A percentile compares a stretch with the other conserved stretches of the same genome.
Conservation (phyloP, 2,329 filamentous ascomycete species). For the Plectosphaerella cucumerina region DNA sequence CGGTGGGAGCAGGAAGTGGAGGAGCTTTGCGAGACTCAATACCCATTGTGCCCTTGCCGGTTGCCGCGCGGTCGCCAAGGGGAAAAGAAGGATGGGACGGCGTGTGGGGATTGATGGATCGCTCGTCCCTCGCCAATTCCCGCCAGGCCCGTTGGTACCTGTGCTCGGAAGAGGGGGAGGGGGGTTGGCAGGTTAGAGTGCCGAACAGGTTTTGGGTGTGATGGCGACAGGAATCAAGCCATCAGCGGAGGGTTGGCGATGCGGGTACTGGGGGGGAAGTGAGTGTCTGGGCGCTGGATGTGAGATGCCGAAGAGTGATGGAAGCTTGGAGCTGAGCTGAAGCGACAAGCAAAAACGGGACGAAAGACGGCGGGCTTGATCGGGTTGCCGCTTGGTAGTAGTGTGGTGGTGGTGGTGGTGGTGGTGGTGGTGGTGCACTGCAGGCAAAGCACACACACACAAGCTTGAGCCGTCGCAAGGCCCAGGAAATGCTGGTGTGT, state of each 20-base stretch:
- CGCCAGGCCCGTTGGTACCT: constrained; percentile 8
- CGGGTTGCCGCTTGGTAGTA: no score
- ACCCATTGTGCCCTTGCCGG: constrained; percentile 39
- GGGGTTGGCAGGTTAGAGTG: background rate
- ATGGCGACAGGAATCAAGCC: background rate
- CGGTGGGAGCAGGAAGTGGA: constrained; percentile 75
- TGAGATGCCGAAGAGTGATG: background rate
- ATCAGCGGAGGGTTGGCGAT: background rate
- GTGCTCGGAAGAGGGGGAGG: constrained; percentile 1
- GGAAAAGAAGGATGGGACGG: constrained; percentile 1
- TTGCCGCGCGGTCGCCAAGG: constrained; percentile 11
- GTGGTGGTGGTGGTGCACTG: no score
- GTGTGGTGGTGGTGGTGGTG: no score
- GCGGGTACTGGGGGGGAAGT: background rate
- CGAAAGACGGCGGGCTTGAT: no score
- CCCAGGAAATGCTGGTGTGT: no score
- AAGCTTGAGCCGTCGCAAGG: no score
- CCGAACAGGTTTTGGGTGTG: constrained; percentile 1
- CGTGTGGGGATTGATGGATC: constrained; percentile 11
- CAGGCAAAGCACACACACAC: no score
- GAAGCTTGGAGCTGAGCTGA: background rate
- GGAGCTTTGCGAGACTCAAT: constrained; percentile 52
- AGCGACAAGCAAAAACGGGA: background rate
- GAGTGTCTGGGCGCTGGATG: background rate
- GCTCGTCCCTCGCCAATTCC: constrained; percentile 12